These are phyloP conservation scores for Fusarium sacchari DNA, from an alignment of 2,329 filamentous ascomycete species.

Conservation along the genomic window DNA sequence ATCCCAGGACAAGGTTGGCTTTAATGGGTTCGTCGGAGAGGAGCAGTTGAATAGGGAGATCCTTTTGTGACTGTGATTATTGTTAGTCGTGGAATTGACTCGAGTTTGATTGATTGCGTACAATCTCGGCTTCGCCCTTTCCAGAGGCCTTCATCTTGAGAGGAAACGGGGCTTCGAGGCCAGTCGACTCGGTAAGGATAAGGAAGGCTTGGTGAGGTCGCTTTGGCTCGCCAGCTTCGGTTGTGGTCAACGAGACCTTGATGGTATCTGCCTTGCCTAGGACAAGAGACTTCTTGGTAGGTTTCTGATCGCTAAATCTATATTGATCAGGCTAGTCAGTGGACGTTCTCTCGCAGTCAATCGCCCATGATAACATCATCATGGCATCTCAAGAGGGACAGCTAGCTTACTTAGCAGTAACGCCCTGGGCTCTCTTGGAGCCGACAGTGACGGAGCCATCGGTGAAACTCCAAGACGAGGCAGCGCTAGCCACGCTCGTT, in stretches of 20 bases:
- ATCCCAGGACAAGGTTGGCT: constrained; percentile 85
- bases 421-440: constrained; percentile 70
- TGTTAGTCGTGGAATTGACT: constrained; percentile 41
- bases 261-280: constrained; percentile 77
- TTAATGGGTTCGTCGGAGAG: constrained; percentile 72
- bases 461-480: constrained; percentile 76
- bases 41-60: constrained; percentile 86
- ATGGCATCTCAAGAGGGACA: constrained; percentile 22
- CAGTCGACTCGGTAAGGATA: constrained; percentile 79
- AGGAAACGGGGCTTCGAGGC: constrained; percentile 87
- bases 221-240: constrained; percentile 81
- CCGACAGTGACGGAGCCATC: constrained; percentile 75
- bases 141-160: constrained; percentile 87
- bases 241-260: constrained; percentile 83
- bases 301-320: constrained; percentile 69
- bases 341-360: constrained; percentile 7
- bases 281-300: constrained; percentile 70
- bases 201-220: constrained; percentile 95
- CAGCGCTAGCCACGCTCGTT: constrained; percentile 61
- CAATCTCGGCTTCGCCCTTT: constrained; percentile 85
- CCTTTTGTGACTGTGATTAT: constrained; percentile 78
- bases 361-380: constrained; percentile 15
- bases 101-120: constrained; percentile 56
- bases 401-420: constrained; percentile 72
- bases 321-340: constrained; percentile 31